phyloP scores from a whole-genome alignment of 306 rosid species.

The Cicer judaicum region DNA sequence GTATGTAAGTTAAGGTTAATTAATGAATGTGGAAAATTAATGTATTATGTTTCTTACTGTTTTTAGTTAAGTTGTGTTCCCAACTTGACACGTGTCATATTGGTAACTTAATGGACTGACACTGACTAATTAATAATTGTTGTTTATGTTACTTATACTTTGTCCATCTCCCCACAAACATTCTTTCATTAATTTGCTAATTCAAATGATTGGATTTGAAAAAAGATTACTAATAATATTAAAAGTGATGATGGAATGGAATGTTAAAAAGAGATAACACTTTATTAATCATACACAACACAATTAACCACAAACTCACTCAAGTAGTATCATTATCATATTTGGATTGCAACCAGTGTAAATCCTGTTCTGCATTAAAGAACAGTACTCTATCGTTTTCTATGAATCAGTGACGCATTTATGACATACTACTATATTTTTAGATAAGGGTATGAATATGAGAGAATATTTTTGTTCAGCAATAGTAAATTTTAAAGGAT shows the following conservation, averaged over 20 bases:
- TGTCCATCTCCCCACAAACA: constrained; percentile 46
- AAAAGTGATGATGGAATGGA: not conserved
- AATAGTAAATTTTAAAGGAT: no score
- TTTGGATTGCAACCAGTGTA: constrained; percentile 3
- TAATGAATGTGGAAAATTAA: constrained; percentile 30
- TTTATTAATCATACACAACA: not conserved
- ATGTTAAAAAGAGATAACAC: not conserved
- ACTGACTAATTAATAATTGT: constrained; percentile 40
- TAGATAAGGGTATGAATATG: not conserved
- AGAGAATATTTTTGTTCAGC: no score
- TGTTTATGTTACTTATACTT: constrained; percentile 22
- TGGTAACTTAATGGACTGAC: constrained; percentile 45
- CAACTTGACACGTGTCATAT: constrained; percentile 52
- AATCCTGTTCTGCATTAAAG: constrained; percentile 9
- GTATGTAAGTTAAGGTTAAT: constrained; percentile 30
- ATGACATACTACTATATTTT: not conserved
- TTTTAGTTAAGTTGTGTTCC: constrained; percentile 42
- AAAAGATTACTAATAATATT: not conserved
- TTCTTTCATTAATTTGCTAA: constrained; percentile 49
- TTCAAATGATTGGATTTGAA: constrained; percentile 50
- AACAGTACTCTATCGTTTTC: constrained; percentile 33
- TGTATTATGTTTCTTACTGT: constrained; percentile 32
- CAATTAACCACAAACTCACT: not conserved
- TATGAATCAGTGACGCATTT: constrained; percentile 38
- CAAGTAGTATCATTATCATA: not conserved